A percentile compares a stretch with the other conserved stretches of the same genome.
Evolutionary conservation across 345 rosid genomes (phyloP).

Genomic region (Salix koriyanagi): DNA sequence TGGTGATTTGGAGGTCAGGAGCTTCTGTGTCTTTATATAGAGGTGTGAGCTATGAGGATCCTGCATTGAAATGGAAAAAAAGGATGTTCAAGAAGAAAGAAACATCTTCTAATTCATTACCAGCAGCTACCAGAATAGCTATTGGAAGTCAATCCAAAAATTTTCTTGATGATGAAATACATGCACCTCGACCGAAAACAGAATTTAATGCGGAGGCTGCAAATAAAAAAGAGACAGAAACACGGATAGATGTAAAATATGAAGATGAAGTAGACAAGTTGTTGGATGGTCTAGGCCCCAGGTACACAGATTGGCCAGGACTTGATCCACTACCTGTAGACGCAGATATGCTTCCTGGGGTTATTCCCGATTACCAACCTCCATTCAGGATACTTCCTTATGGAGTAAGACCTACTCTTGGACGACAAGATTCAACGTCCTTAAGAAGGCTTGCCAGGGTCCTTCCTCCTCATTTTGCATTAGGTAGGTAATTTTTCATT

Average conservation of each 20-base stretch:
- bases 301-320: conserved; percentile 88
- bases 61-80: conserved; percentile 42
- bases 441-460: conserved; percentile 73
- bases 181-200: conserved; percentile 23
- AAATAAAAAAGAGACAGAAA: conserved; percentile 27
- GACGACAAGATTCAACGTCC: conserved; percentile 62
- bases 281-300: conserved; percentile 79
- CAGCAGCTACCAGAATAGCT: conserved; percentile 23
- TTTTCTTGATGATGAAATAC: conserved; percentile 23
- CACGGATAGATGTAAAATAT: conserved; percentile 44
- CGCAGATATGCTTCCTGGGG: conserved; percentile 87
- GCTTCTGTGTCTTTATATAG: conserved; percentile 71
- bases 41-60: conserved; percentile 59
- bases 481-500: conserved; percentile 48
- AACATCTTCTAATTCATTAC: conserved; percentile 23
- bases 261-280: conserved; percentile 77
- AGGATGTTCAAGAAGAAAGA: conserved; percentile 45
- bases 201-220: conserved; percentile 16
- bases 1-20: conserved; percentile 97
- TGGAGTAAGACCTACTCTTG: conserved; percentile 72
- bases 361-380: conserved; percentile 72
- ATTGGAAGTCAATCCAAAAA: conserved; percentile 14
- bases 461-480: conserved; percentile 94
- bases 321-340: conserved; percentile 80
- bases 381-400: conserved; percentile 88